Percentiles rank a stretch among this genome's conserved stretches.
phyloP scores from a whole-genome alignment of 164 flowering plant species.

The Vitis rotundifolia region DNA sequence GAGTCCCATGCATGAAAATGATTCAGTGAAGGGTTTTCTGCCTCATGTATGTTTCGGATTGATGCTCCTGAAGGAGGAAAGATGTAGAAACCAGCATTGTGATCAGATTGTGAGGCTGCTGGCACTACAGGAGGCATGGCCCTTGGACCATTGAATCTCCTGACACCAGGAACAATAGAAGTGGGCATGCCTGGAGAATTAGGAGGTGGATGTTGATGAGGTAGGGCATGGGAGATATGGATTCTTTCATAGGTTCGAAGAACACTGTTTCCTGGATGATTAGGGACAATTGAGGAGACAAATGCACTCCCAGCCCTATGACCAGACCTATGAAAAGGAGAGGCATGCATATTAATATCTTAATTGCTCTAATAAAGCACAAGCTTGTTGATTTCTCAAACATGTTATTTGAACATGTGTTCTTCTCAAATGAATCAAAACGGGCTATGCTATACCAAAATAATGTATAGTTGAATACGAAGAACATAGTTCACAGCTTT shows the following conservation, averaged over 20 bases:
- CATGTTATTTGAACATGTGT: too few species aligned
- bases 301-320: constrained; percentile 19
- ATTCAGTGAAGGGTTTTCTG: constrained; percentile 14
- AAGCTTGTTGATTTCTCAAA: too few species aligned
- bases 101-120: constrained; percentile 19
- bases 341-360: too few species aligned
- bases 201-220: constrained; percentile 17
- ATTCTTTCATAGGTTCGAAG: constrained; percentile 18
- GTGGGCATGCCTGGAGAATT: constrained; percentile 19
- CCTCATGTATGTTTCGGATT: constrained; percentile 19
- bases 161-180: constrained; percentile 10
- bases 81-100: constrained; percentile 21
- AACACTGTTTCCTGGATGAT: constrained; percentile 10
- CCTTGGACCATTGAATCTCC: constrained; percentile 24
- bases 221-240: constrained; percentile 11
- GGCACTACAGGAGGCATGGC: constrained; percentile 17
- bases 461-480: too few species aligned
- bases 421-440: too few species aligned
- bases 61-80: constrained; percentile 17
- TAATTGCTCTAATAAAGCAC: too few species aligned
- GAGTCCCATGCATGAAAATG: constrained; percentile 21
- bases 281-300: constrained; percentile 16
- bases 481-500: too few species aligned
- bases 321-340: constrained; percentile 25
- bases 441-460: too few species aligned